Conservation (phyloP, 805 yeast genomes). For the Candida stauntonica region DNA sequence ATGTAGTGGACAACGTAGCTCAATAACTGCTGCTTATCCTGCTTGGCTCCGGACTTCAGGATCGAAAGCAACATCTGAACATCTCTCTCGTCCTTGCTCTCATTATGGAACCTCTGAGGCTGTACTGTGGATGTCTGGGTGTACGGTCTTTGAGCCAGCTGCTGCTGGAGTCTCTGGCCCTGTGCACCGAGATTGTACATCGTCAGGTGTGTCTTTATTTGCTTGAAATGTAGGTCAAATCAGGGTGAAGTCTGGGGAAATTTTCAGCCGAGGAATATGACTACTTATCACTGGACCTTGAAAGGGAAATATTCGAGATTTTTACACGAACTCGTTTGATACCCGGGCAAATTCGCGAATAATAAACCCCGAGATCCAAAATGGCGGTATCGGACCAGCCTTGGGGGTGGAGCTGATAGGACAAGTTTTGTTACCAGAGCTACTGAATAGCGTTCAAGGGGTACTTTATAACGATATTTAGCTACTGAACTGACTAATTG, state of each 20-base stretch:
- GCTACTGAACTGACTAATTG: too few species aligned
- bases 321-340: too few species aligned
- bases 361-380: too few species aligned
- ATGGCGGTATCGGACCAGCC: too few species aligned
- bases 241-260: background rate
- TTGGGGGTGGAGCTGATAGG: too few species aligned
- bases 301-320: too few species aligned
- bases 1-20: constrained; percentile 42
- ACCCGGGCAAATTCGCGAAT: too few species aligned
- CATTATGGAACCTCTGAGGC: constrained; percentile 26
- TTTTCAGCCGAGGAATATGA: too few species aligned
- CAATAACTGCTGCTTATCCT: constrained; percentile 19
- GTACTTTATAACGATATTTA: too few species aligned
- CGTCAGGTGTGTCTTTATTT: background rate
- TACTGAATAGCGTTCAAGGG: too few species aligned
- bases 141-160: constrained; percentile 13
- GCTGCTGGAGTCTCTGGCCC: constrained; percentile 23
- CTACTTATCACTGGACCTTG: too few species aligned
- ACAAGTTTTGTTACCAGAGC: too few species aligned
- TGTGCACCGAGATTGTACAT: constrained; percentile 29
- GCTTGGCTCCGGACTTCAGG: constrained; percentile 6
- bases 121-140: constrained; percentile 33
- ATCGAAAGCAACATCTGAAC: constrained; percentile 25
- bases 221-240: background rate
- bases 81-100: constrained; percentile 25